Evolutionary conservation across 345 rosid species (phyloP).

Genomic region (Populus davidiana): DNA sequence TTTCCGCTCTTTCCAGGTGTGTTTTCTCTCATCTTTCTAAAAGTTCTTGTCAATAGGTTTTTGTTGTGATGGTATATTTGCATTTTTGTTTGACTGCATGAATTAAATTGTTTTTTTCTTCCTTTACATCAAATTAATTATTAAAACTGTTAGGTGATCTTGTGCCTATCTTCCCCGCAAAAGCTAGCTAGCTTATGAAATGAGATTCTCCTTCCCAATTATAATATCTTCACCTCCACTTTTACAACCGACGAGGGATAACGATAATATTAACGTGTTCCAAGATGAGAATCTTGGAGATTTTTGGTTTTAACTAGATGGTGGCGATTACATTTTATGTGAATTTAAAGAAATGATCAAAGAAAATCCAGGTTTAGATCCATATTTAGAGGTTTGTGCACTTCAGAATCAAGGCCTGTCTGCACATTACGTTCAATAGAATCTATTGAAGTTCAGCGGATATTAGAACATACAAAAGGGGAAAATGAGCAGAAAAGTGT

Average conservation of each 20-base stretch:
- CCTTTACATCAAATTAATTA: no score
- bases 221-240: no score
- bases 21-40: background rate
- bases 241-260: no score
- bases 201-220: no score
- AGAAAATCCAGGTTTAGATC: no score
- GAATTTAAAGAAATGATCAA: background rate
- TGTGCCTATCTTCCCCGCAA: no score
- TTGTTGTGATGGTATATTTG: background rate
- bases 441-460: background rate
- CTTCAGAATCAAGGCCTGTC: no score
- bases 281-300: background rate
- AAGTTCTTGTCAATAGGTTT: constrained; percentile 10
- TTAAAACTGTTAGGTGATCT: no score
- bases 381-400: no score
- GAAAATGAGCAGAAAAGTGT: background rate
- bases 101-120: no score
- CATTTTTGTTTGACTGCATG: background rate
- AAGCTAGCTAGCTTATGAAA: no score
- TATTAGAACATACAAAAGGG: background rate
- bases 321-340: background rate
- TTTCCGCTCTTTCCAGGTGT: constrained; percentile 22
- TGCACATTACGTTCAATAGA: background rate
- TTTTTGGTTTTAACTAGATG: background rate
- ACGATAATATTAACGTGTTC: no score